Evolutionary conservation across 1,284 basidiomycete genomes (phyloP).

Genomic region (Ceratobasidium sp.): DNA sequence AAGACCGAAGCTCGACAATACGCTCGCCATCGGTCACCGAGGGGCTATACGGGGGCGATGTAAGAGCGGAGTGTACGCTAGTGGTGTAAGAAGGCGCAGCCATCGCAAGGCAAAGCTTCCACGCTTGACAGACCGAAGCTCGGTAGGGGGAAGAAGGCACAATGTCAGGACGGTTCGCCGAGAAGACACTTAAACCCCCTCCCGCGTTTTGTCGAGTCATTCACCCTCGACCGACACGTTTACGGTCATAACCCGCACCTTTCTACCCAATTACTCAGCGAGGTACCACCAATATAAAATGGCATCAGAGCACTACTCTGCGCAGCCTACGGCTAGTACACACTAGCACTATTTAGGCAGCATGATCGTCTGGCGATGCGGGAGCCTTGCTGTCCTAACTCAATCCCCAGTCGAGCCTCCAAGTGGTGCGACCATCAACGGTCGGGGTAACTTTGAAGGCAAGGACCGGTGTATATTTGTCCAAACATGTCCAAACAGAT

Average conservation of each 20-base stretch:
- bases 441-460: slow-evolving; percentile 1
- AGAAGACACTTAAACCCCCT: not conserved
- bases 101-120: not conserved
- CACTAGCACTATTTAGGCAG: too few species aligned
- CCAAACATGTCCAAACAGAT: not conserved
- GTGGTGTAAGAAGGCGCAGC: slow-evolving; percentile 25
- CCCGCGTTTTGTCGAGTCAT: slow-evolving; percentile 11
- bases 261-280: slow-evolving; percentile 9
- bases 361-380: too few species aligned
- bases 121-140: not conserved
- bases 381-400: too few species aligned
- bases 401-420: too few species aligned
- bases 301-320: not conserved
- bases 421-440: too few species aligned
- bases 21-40: slow-evolving; percentile 30
- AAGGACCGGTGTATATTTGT: not conserved
- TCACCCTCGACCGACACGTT: not conserved
- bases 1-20: slow-evolving; percentile 6
- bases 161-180: not conserved
- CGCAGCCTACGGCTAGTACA: not conserved
- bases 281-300: slow-evolving; percentile 1
- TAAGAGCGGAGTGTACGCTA: not conserved
- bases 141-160: not conserved
- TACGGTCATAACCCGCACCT: not conserved
- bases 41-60: slow-evolving; percentile 19